A percentile compares a stretch with the other conserved stretches of the same genome.
phyloP scores from a whole-genome alignment of 129 eudicot genomes.

The Flaveria sonorensis region DNA sequence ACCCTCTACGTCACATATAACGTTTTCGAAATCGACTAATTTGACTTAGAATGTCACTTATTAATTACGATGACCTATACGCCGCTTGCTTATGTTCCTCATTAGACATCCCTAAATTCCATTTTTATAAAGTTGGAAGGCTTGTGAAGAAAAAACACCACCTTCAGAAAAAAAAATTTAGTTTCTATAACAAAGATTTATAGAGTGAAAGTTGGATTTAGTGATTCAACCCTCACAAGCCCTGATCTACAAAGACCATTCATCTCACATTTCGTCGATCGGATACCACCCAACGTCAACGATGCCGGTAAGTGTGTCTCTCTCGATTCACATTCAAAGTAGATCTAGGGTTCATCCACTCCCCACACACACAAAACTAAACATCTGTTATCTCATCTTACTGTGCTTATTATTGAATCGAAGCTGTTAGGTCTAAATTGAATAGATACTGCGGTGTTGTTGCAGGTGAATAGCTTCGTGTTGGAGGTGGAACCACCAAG shows the following conservation, averaged over 20 bases:
- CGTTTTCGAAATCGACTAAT: no score
- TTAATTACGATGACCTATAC: no score
- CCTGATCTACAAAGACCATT: neutral
- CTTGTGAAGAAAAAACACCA: no score
- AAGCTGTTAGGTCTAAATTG: constrained; percentile 5
- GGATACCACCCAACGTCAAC: constrained; percentile 20
- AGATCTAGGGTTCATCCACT: constrained; percentile 31
- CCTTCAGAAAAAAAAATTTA: no score
- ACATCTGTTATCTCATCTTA: constrained; percentile 8
- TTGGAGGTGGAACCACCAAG: constrained; percentile 87
- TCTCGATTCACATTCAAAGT: constrained; percentile 23
- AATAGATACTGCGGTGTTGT: neutral
- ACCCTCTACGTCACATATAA: no score
- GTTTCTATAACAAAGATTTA: no score
- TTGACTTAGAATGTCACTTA: no score
- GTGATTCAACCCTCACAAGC: neutral
- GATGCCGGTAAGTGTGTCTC: constrained; percentile 42
- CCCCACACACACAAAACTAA: neutral
- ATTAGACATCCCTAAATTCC: no score
- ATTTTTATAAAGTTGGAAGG: no score
- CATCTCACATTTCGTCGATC: constrained; percentile 22
- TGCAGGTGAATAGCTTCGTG: constrained; percentile 57
- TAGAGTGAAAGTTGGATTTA: neutral
- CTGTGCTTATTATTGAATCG: neutral
- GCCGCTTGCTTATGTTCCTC: no score